Conservation (phyloP, 805 yeast species). For the Cyberlindnera saturnus region DNA sequence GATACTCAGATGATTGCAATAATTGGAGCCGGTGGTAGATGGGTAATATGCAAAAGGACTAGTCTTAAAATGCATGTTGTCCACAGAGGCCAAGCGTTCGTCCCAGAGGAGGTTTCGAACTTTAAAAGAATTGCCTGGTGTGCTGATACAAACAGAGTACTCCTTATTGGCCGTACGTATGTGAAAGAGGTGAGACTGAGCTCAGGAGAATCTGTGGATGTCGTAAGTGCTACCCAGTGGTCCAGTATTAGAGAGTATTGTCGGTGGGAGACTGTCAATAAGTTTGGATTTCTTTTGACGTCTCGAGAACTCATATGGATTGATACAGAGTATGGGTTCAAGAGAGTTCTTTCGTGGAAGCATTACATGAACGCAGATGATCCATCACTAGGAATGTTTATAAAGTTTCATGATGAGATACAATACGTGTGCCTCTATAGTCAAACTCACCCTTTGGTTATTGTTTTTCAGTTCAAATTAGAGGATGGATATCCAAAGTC, state of each 20-base stretch:
- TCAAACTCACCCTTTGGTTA: conserved; percentile 25
- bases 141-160: conserved; percentile 22
- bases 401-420: conserved; percentile 21
- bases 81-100: conserved; percentile 21
- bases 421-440: conserved; percentile 25
- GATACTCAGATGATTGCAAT: conserved; percentile 33
- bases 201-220: conserved; percentile 25
- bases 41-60: conserved; percentile 21
- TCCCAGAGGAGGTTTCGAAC: conserved; percentile 46
- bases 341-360: conserved; percentile 62
- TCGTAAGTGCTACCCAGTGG: conserved; percentile 24
- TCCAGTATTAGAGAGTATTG: conserved; percentile 36
- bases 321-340: conserved; percentile 28
- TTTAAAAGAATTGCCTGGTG: conserved; percentile 51
- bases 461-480: conserved; percentile 31
- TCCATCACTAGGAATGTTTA: conserved; percentile 39
- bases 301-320: conserved; percentile 60
- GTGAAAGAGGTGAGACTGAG: conserved; percentile 28
- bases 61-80: not conserved
- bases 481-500: conserved; percentile 31
- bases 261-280: conserved; percentile 23
- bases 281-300: conserved; percentile 50
- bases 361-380: conserved; percentile 57
- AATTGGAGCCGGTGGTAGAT: conserved; percentile 47
- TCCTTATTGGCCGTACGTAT: conserved; percentile 38